A percentile compares a stretch with the other conserved stretches of the same genome.
These are phyloP conservation scores for Streptanthus diversifolius DNA, from an alignment of 345 rosid species.

Conservation along the genomic window DNA sequence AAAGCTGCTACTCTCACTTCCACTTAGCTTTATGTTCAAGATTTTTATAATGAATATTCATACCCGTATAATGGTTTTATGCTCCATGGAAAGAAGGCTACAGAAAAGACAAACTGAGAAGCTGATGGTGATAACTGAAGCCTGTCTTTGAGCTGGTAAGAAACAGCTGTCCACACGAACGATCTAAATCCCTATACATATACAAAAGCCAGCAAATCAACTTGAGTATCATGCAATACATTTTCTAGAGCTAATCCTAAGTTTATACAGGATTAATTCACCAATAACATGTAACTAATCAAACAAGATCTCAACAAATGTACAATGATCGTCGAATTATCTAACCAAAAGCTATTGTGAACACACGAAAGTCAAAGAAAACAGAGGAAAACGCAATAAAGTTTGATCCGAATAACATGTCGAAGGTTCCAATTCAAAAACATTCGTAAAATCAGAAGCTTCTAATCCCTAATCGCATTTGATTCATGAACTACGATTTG, in stretches of 20 bases:
- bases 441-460: background rate
- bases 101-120: conserved; percentile 77
- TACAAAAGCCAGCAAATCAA: background rate
- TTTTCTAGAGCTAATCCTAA: background rate
- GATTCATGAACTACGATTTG: background rate
- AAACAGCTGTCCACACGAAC: conserved; percentile 97
- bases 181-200: conserved; percentile 87
- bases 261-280: background rate
- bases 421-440: background rate
- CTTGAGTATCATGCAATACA: background rate
- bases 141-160: conserved; percentile 87
- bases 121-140: conserved; percentile 92
- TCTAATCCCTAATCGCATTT: conserved; percentile 1
- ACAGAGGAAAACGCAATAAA: conserved; percentile 11
- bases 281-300: background rate
- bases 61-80: conserved; percentile 96
- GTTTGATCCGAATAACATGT: background rate
- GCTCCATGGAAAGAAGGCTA: conserved; percentile 96
- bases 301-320: background rate
- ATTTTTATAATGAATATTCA: background rate
- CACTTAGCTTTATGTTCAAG: background rate
- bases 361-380: background rate
- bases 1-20: background rate
- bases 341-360: background rate
- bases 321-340: background rate